Conservation (phyloP, 768 basidiomycete genomes). For the Amanita rubescens region DNA sequence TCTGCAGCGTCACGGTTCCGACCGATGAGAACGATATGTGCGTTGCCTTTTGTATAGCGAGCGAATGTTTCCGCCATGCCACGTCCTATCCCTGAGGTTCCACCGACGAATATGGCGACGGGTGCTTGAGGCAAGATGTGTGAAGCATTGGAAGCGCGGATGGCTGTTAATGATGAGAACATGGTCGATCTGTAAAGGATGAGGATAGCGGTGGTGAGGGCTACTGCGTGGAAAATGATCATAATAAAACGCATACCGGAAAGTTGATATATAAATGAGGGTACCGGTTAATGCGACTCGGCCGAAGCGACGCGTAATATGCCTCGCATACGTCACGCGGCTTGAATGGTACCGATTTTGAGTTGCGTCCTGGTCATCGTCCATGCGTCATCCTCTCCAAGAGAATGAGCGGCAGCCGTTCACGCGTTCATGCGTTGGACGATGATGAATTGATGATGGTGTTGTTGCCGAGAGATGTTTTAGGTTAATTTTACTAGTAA, state of each 20-base stretch:
- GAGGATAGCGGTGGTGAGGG: not conserved
- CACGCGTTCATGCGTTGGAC: too few relatives aligned
- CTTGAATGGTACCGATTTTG: too few relatives aligned
- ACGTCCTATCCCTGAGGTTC: conserved; percentile 42
- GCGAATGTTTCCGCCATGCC: conserved; percentile 40
- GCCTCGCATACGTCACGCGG: too few relatives aligned
- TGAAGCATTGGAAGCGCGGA: not conserved
- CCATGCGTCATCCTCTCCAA: too few relatives aligned
- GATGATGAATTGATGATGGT: too few relatives aligned
- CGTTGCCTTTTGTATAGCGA: conserved; percentile 38
- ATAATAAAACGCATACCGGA: not conserved
- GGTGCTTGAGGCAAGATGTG: not conserved
- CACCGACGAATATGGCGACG: conserved; percentile 36
- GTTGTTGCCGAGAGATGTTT: too few relatives aligned
- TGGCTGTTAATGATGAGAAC: not conserved
- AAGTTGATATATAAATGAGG: not conserved
- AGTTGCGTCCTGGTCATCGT: too few relatives aligned
- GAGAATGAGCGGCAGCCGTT: too few relatives aligned
- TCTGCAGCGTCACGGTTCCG: conserved; percentile 43
- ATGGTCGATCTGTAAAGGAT: not conserved
- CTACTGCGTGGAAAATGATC: not conserved
- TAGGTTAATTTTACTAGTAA: too few relatives aligned
- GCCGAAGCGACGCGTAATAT: not conserved
- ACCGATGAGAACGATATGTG: conserved; percentile 46
- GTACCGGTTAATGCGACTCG: too few relatives aligned